Percentiles rank a stretch among this genome's conserved stretches.
phyloP scores from a whole-genome alignment of 148 eudicot species.

The Vaccinium darrowii region DNA sequence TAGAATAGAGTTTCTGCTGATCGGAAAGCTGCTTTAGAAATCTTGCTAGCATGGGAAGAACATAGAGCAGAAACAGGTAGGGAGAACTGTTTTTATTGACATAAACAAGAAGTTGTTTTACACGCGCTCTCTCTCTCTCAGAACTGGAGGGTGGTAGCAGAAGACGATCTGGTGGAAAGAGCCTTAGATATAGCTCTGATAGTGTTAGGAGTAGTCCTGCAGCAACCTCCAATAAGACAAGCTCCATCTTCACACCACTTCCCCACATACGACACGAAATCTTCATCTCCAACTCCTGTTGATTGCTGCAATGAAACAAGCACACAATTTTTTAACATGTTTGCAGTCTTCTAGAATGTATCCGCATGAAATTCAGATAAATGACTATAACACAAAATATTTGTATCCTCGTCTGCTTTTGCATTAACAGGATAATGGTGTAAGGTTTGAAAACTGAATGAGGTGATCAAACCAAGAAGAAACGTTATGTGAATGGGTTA shows the following conservation, averaged over 20 bases:
- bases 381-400: neutral
- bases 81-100: neutral
- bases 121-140: neutral
- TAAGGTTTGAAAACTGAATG: neutral
- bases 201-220: slow-evolving; percentile 87
- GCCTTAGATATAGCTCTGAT: slow-evolving; percentile 55
- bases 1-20: neutral
- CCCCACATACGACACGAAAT: slow-evolving; percentile 67
- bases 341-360: neutral
- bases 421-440: neutral
- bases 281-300: slow-evolving; percentile 73
- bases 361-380: neutral
- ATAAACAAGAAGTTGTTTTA: neutral
- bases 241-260: slow-evolving; percentile 88
- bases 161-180: slow-evolving; percentile 35
- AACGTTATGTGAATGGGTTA: neutral
- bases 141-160: neutral
- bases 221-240: slow-evolving; percentile 85
- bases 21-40: no score
- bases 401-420: neutral
- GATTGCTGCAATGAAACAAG: slow-evolving; percentile 50
- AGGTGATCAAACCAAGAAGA: neutral
- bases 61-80: neutral
- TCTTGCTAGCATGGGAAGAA: neutral
- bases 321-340: neutral